Evolutionary conservation across 768 basidiomycete genomes (phyloP).

Genomic region (Solioccasus polychromus): DNA sequence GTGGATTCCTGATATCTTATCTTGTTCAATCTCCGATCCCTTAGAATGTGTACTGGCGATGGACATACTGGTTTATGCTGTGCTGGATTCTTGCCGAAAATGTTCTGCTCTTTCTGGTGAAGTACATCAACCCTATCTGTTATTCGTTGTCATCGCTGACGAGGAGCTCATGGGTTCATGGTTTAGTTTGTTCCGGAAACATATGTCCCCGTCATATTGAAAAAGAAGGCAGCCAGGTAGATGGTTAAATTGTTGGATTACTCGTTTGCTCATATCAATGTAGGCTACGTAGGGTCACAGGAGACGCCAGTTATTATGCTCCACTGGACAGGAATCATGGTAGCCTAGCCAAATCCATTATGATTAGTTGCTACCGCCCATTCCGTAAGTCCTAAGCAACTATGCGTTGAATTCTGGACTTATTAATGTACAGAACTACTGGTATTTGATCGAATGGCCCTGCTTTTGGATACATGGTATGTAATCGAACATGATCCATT

Average conservation of each 20-base stretch:
- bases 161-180: neutral
- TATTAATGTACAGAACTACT: slow-evolving; percentile 48
- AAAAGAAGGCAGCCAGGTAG: slow-evolving; percentile 56
- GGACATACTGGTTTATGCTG: slow-evolving; percentile 70
- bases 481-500: slow-evolving; percentile 11
- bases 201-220: slow-evolving; percentile 57
- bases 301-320: slow-evolving; percentile 52
- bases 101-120: slow-evolving; percentile 49
- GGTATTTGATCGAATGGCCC: slow-evolving; percentile 69
- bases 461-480: slow-evolving; percentile 69
- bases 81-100: slow-evolving; percentile 67
- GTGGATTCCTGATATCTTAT: neutral
- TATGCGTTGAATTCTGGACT: neutral
- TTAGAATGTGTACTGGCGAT: slow-evolving; percentile 62
- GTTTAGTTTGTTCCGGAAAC: slow-evolving; percentile 69
- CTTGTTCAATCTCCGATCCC: neutral
- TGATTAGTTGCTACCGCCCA: slow-evolving; percentile 62
- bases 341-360: slow-evolving; percentile 45
- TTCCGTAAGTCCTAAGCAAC: slow-evolving; percentile 51
- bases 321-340: slow-evolving; percentile 53
- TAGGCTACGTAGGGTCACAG: slow-evolving; percentile 52
- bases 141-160: neutral
- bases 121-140: slow-evolving; percentile 9
- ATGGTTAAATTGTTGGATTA: neutral
- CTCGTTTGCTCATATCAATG: neutral